Evolutionary conservation across 2,329 filamentous ascomycete species (phyloP), one percentile per base, ranked within the genome.

Genomic region (Phialemoniopsis sp.): DNA sequence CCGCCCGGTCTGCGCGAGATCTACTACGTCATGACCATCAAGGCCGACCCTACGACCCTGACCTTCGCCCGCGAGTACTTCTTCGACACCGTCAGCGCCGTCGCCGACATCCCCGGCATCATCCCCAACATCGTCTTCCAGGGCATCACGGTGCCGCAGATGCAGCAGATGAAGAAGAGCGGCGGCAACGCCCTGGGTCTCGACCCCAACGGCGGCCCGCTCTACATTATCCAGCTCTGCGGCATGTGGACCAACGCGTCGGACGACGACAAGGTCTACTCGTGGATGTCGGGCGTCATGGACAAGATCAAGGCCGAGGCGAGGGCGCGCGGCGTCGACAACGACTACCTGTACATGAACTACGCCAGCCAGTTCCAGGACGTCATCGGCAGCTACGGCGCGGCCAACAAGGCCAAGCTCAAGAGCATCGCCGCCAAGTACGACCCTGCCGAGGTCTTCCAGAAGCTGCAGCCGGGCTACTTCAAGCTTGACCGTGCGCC

Each of bases 151-250:
- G 47, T 54, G n/a, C 55, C 58, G 30, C 50, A 64, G 17, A 41
- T 59, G 5, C 44, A 54, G 12, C 40, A 50, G 8, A 59, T 59
- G 52, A 43, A 54, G 34, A 51, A 53, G 30, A 61, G 59, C 13
- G 66, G 64, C 5, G 63, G 66, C 12, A 72, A 71, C 37, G 53
- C 66, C 2, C 46, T 70, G 6, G 66, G 65, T 0, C 46, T 71
- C 14, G 50, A 57, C 17, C 51, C 53, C 3, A 49, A 56, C 13
- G 59, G 62, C 9, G 56, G 62, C 6, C 54, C 62, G 3, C 15
- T 59, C 28, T 48, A 54, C 29, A 50, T 63, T 38, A 48, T 64
- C n/a, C 54, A 61, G 40, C n/a, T 60, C 8, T 33, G 45, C 6
- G 29, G 41, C 5, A 37, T 32, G 3, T 62, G 62, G 57, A 26